Evolutionary conservation across 164 flowering plant genomes (phyloP).

Genomic region (Nelumbo lutea): DNA sequence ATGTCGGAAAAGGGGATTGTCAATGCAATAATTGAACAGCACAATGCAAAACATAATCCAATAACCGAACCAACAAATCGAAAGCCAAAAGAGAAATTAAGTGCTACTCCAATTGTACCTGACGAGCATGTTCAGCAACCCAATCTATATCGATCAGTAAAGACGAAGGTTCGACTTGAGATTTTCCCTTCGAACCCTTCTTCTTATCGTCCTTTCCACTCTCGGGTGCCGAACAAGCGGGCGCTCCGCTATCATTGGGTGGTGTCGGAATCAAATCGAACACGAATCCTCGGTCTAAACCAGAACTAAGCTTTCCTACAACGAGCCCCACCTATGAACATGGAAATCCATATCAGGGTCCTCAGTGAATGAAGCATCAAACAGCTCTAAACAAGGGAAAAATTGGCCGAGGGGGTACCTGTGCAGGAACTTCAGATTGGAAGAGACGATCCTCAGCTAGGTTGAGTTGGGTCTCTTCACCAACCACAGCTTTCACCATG

Average conservation of each 20-base stretch:
- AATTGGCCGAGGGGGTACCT: slow-evolving; percentile 32
- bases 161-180: slow-evolving; percentile 31
- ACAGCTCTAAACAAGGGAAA: background rate
- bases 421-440: slow-evolving; percentile 39
- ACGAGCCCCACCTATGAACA: slow-evolving; percentile 70
- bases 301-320: slow-evolving; percentile 60
- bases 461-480: slow-evolving; percentile 68
- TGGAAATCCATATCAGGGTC: background rate
- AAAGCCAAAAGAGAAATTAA: background rate
- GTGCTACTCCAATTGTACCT: slow-evolving; percentile 34
- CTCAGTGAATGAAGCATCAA: background rate
- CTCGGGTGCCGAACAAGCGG: slow-evolving; percentile 54
- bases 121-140: slow-evolving; percentile 90
- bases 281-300: slow-evolving; percentile 63
- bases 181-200: slow-evolving; percentile 53
- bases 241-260: slow-evolving; percentile 62
- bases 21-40: too few species aligned
- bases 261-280: slow-evolving; percentile 82
- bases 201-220: slow-evolving; percentile 34
- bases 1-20: too few species aligned
- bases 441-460: slow-evolving; percentile 62
- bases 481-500: slow-evolving; percentile 81
- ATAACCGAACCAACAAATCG: background rate
- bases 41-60: background rate
- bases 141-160: slow-evolving; percentile 69